Base-by-base conservation (phyloP, 257 asterid genomes). In the Anisodus acutangulus region DNA sequence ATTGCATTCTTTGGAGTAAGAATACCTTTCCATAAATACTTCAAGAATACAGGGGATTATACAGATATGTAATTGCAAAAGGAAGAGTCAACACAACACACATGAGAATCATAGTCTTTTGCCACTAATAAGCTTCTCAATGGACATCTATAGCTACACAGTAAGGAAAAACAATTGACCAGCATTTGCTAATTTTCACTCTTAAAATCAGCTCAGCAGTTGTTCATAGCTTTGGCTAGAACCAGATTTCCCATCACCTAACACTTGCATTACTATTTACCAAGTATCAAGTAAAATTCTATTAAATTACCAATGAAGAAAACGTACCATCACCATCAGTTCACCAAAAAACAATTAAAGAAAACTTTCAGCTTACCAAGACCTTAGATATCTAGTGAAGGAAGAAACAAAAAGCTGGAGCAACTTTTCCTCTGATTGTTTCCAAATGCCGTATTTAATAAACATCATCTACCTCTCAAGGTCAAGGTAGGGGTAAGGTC, bases 1-100 rank as follows among this genome's bases (percentile, higher is more conserved):
- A 49, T 76, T 74, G 81, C 45, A 22, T 22, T 74, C 19, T 22
- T 49, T 22, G 49, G 62, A 74, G 81, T n/a, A n/a, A n/a, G n/a
- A n/a, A n/a, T n/a, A n/a, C n/a, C n/a, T n/a, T n/a, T n/a, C n/a
- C n/a, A n/a, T n/a, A n/a, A n/a, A n/a, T n/a, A n/a, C n/a, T n/a
- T n/a, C 22, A 76, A 22, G 45, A 76, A 76, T 26, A 26, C 17
- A 60, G 12, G 15, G 71, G 71, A 64, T 64, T 26, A 64, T 26
- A 74, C 22, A 74, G 13, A 74, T 15, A 1, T 47, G 22, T 76
- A 22, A 76, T 22, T 1, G 39, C n/a, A 10, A 72, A 45, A 43
- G 58, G 59, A 72, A 47, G n/a, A 45, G 5, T 45, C 80, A n/a
- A 58, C 45, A 10, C 17, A 71, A n/a, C 16, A 9, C 59, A 71